Evolutionary conservation across 2,329 filamentous ascomycete species (phyloP), one percentile per base, ranked within the genome.

Genomic region (Neopestalotiopsis sp.): DNA sequence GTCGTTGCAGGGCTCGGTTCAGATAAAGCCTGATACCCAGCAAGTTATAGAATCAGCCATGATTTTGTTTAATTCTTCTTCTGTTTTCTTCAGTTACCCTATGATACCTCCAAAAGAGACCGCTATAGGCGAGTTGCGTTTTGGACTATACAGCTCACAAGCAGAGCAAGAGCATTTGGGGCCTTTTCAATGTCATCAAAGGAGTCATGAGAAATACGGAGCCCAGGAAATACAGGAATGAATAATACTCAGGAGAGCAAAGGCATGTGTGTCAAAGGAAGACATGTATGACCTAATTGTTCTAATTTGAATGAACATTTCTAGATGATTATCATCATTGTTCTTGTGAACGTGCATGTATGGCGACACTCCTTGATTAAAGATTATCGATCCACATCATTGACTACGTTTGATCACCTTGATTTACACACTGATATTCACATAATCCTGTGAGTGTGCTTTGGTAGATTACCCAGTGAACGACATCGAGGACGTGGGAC

Each of bases 1-100:
- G 96, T 73, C 91, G 95, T 72, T 98, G 95, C 88, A 92, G 95
- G 72, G 93, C 95, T 69, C 90, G 94, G 79, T 98, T 98, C 87
- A 86, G 89, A 81, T 91, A 84, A 81, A 67, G 68, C 17, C 49
- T 61, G 32, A 61, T 34, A 14, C 56, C 24, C 12, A 38, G 49
- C 9, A 17, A 30, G 38, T 66, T 61, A 60, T 49, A 52, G 45
- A 61, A 34, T 56, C 58, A 49, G 63, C 17, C 28, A 30, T 49
- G 49, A 34, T 57, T 65, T 68, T 66, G n/a, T 42, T 49, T 45
- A 24, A 52, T 70, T 32, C 57, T 34, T 59, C 45, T 63, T 59
- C 64, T 67, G 56, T 56, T 68, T 65, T 66, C 34, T 65, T 61
- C 60, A 67, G 38, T 65, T 58, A 34, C 63, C 45, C 45, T 58